A percentile compares a stretch with the other conserved stretches of the same genome.
Evolutionary conservation across 2,329 filamentous ascomycete species (phyloP).

Genomic region (Fusarium ambrosium): DNA sequence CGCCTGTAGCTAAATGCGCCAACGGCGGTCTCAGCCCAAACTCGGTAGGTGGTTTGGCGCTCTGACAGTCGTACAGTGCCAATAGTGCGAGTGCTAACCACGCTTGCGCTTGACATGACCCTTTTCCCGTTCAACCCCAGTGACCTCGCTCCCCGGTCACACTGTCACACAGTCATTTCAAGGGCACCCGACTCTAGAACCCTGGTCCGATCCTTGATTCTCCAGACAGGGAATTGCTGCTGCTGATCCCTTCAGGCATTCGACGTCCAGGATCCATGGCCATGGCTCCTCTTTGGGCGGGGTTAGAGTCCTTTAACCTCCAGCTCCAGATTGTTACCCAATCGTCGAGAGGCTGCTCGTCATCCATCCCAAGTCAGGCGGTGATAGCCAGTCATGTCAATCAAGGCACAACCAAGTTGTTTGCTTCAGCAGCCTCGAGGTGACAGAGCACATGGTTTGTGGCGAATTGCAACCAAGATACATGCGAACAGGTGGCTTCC

Average conservation of each 20-base stretch:
- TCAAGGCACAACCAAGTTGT: neutral
- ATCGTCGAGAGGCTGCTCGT: slow-evolving; percentile 29
- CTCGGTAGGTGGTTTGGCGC: slow-evolving; percentile 13
- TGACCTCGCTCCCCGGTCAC: neutral
- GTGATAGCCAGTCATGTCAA: slow-evolving; percentile 3
- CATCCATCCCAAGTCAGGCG: slow-evolving; percentile 33
- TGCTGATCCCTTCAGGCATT: slow-evolving; percentile 35
- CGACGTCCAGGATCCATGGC: slow-evolving; percentile 20
- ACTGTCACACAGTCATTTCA: slow-evolving; percentile 8
- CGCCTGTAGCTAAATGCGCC: slow-evolving; percentile 33
- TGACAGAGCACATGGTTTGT: neutral
- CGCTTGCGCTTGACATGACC: neutral
- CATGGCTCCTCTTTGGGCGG: slow-evolving; percentile 19
- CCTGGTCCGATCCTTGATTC: slow-evolving; percentile 17
- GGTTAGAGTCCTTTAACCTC: slow-evolving; percentile 19
- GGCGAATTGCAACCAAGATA: neutral
- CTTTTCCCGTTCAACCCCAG: neutral
- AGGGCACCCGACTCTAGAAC: slow-evolving; percentile 3
- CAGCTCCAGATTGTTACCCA: slow-evolving; percentile 24
- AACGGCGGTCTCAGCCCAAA: slow-evolving; percentile 26
- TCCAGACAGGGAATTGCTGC: slow-evolving; percentile 26
- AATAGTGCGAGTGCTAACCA: neutral
- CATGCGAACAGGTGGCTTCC: neutral
- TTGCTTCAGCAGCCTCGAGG: slow-evolving; percentile 5
- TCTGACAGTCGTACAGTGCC: neutral